Base-by-base conservation (phyloP, 2,329 filamentous ascomycete genomes). In the Pyrenochaeta sp. region DNA sequence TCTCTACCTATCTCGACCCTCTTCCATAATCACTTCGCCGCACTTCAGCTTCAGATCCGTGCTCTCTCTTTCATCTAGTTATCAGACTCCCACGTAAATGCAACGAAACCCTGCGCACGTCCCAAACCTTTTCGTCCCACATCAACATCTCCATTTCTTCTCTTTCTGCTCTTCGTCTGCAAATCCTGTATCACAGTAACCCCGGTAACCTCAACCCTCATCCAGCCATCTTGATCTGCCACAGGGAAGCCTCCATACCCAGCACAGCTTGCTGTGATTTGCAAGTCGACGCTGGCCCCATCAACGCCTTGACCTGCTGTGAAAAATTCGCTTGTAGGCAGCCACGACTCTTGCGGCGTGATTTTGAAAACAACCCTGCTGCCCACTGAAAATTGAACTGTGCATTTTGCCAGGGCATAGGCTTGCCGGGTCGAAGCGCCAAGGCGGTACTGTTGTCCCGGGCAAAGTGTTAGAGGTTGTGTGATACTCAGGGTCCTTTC, bases 401-500 rank as follows among this genome's bases (percentile, higher is more conserved):
- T 48, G 44, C 70, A 73, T 15, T 55, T 50, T 7, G 62, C 62
- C 5, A 63, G 49, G 7, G 47, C 29, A 21, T 64, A 61, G 0
- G 21, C 49, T 41, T 71, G 67, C 2, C 56, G 45, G 10, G 58
- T 63, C 12, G 40, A 51, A 4, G 42, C 52, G 4, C 23, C 41
- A 20, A 72, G 44, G 7, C 31, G 15, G 57, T 74, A 71, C 32
- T 60, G 47, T 29, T 49, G 56, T 14, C 64, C 64, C 2, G 71
- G 69, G 46, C 66, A 69, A 2, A 73, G 61, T 0, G 66, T 68
- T 9, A 75, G 9, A 9, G 67, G 60, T 43, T 74, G 67, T 0
- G 49, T 61, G 29, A 72, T 52, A 9, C 44, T 56, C 29, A 71
- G 41, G 7, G 47, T 50, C 6, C 55, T 51, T 23, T 61, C 67